Base-by-base conservation (phyloP, 2,329 filamentous ascomycete species). In the Xylariaceae sp. region DNA sequence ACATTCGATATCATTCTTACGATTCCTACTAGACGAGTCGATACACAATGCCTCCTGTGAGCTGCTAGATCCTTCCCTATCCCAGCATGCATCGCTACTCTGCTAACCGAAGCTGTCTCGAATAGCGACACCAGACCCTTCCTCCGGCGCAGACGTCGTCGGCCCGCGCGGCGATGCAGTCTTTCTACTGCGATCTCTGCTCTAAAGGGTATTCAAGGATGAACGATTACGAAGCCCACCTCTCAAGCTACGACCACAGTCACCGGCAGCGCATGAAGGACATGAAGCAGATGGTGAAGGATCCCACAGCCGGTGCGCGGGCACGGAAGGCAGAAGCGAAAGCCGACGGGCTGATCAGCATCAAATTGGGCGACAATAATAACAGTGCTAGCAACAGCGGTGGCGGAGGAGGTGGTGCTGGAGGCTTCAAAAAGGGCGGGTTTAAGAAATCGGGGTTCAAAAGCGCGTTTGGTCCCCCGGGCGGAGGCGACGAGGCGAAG, bases 201-300 rank as follows among this genome's bases (percentile, higher is more conserved):
- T 82, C 85, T 50, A 97, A 97, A 68, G 91, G 90, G 55, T 98
- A 97, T 67, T 82, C 84, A 2, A 89, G 93, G 42, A 91, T 95
- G 76, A 91, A 94, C 61, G 91, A 97, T 63, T 96, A 94, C 64
- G 91, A 97, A 65, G 85, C 90, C 7, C 93, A 98, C 64, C 87
- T 96, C 42, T 83, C 83, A 49, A 93, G 87, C 56, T 97, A 97
- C 65, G 93, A 97, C 61, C 93, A 98, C 67, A 87, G 87, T 55
- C 93, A 98, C 66, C 90, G 89, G 63, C 89, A 94, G 69, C 85
- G 87, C 37, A 78, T 90, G 44, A 87, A 88, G 65, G 87, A 93
- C 56, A 89, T 91, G 86, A 89, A 89, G 66, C 82, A 86, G 56
- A 84, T 90, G 72, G 82, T 85, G 24, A 81, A 83, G 52, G 83